Percentiles rank a stretch among this genome's conserved stretches.
Evolutionary conservation across 2,329 filamentous ascomycete species (phyloP).

Genomic region (Fonsecaea multimorphosa): DNA sequence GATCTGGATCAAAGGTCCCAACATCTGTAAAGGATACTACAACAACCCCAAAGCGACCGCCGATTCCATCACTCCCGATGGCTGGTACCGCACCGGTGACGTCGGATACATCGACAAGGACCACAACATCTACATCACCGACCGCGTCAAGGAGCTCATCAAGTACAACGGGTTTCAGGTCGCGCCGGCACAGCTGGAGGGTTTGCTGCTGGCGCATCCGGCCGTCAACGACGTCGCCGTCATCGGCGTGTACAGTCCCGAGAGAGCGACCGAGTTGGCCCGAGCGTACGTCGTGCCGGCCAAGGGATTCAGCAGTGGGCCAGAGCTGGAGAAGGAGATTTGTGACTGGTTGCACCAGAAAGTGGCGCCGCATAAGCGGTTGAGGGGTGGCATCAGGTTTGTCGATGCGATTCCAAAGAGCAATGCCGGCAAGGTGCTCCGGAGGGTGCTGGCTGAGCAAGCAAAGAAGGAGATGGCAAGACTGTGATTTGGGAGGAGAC

Average conservation of each 20-base stretch:
- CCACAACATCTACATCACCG: conserved; percentile 86
- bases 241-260: conserved; percentile 59
- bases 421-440: conserved; percentile 27
- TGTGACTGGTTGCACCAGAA: conserved; percentile 51
- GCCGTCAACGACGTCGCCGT: conserved; percentile 67
- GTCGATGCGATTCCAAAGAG: conserved; percentile 57
- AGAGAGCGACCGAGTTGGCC: conserved; percentile 65
- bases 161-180: conserved; percentile 77
- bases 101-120: conserved; percentile 76
- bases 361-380: conserved; percentile 54
- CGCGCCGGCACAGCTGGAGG: conserved; percentile 70
- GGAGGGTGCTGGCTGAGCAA: conserved; percentile 22
- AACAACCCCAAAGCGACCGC: conserved; percentile 58
- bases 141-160: conserved; percentile 71
- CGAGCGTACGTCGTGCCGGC: conserved; percentile 69
- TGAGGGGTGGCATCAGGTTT: conserved; percentile 55
- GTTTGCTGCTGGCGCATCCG: conserved; percentile 56
- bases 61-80: conserved; percentile 64
- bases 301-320: conserved; percentile 51
- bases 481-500: neutral
- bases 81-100: conserved; percentile 89
- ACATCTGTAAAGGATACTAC: conserved; percentile 61
- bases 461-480: conserved; percentile 23
- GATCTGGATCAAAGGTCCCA: conserved; percentile 68
- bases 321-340: conserved; percentile 56